Evolutionary conservation across 352 stramenopile genomes (phyloP).

Genomic region (Globisporangium polare): DNA sequence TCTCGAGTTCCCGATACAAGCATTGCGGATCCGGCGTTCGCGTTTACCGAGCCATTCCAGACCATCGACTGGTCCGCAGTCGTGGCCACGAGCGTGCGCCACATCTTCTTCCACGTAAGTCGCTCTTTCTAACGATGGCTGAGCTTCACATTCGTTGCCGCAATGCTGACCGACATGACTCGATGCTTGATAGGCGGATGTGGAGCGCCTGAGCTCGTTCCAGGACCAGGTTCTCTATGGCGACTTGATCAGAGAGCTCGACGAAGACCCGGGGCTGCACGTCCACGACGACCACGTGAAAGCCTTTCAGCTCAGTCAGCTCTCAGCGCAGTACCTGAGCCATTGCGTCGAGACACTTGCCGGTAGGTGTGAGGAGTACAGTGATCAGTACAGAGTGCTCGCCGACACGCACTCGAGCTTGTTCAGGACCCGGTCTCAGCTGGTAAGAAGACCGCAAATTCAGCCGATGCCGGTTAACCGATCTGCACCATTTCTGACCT

Average conservation of each 20-base stretch:
- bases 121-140: background rate
- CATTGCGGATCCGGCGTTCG: constrained; percentile 51
- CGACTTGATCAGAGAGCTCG: constrained; percentile 45
- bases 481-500: background rate
- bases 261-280: constrained; percentile 43
- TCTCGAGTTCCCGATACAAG: background rate
- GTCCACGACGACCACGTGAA: constrained; percentile 43
- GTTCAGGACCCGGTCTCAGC: constrained; percentile 19
- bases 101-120: constrained; percentile 62
- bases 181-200: constrained; percentile 32
- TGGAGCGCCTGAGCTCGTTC: constrained; percentile 52
- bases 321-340: constrained; percentile 67
- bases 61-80: constrained; percentile 58
- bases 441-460: constrained; percentile 17
- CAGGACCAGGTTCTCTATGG: constrained; percentile 47
- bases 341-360: constrained; percentile 49
- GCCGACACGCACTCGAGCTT: constrained; percentile 16
- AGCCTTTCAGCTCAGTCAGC: constrained; percentile 54
- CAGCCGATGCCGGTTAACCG: background rate
- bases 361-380: constrained; percentile 36
- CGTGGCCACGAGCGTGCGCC: constrained; percentile 44
- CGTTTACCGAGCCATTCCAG: constrained; percentile 41
- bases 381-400: constrained; percentile 24
- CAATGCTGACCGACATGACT: background rate
- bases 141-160: background rate